Evolutionary conservation across 2,329 filamentous ascomycete genomes (phyloP).

Genomic region (Aspergillus vadensis): DNA sequence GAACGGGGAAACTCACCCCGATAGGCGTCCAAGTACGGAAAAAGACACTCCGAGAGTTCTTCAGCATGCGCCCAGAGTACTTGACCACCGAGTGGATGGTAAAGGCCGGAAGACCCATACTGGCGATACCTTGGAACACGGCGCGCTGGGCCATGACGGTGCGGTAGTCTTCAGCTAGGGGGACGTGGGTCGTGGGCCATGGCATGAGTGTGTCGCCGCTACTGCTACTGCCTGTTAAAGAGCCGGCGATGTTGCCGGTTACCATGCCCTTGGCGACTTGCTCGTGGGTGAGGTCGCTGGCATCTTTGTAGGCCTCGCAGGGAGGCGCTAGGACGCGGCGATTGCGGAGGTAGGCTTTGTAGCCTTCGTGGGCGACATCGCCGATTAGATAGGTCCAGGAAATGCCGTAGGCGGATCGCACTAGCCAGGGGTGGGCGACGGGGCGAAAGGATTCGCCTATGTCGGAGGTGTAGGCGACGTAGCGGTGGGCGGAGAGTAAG

Average conservation of each 20-base stretch:
- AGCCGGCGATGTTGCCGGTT: constrained; percentile 33
- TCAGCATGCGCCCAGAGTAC: constrained; percentile 85
- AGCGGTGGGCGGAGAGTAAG: constrained; percentile 85
- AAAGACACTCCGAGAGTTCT: constrained; percentile 72
- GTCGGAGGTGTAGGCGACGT: constrained; percentile 95
- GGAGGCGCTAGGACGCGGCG: constrained; percentile 72
- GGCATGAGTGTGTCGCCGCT: constrained; percentile 31
- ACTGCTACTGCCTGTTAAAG: constrained; percentile 12
- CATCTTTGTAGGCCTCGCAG: constrained; percentile 50
- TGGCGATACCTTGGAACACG: constrained; percentile 86
- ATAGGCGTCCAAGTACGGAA: constrained; percentile 88
- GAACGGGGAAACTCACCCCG: constrained; percentile 63
- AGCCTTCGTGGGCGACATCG: constrained; percentile 90
- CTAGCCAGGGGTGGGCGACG: constrained; percentile 79
- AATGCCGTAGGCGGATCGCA: constrained; percentile 81
- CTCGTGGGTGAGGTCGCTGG: constrained; percentile 35
- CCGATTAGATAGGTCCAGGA: constrained; percentile 92
- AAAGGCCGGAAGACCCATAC: constrained; percentile 91
- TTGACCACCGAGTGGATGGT: constrained; percentile 91
- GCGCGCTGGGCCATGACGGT: constrained; percentile 89
- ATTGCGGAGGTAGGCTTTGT: constrained; percentile 90
- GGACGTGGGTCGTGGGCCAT: constrained; percentile 53
- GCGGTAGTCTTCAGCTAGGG: constrained; percentile 84
- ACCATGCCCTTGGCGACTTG: constrained; percentile 40
- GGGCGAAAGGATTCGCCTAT: constrained; percentile 96